Evolutionary conservation across 2,329 filamentous ascomycete genomes (phyloP), one percentile per base, ranked within the genome.

Genomic region (Fusarium udum): DNA sequence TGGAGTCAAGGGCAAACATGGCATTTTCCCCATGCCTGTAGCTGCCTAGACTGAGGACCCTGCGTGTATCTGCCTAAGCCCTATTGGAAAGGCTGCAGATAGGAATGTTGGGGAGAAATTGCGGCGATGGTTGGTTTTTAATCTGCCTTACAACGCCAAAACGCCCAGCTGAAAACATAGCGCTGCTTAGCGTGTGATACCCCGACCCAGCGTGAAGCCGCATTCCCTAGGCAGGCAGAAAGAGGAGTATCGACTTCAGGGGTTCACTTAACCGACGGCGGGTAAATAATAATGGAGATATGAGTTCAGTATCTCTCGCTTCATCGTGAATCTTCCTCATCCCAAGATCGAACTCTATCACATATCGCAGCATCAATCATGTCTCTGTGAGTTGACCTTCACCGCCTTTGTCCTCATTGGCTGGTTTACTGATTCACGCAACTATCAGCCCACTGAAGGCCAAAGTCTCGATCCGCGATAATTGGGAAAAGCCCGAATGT

Each of bases 401-500:
- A n/a, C 7, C 14, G 8, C 5, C 3, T 16, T 6, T 31, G 9
- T 24, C 22, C 16, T 36, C 18, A 28, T 39, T 57, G 16, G 32
- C 16, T 24, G 15, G 7, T 24, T 39, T 32, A n/a, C 61, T 72
- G 43, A 72, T 18, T 13, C 15, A 55, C 16, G 16, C 11, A 12
- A 24, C 3, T 24, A n/a, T 31, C 37, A 87, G 85, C 52, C 84
- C 85, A 0, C 79, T 86, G 58, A 84, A 84, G 72, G 79, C 83
- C 48, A 82, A 82, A 61, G 66, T 85, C 67, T 80, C 79, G 46
- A 79, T 87, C 71, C 84, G 85, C 34, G 84, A 87, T 70, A 72
- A 79, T 58, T 87, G 85, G 85, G 78, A 80, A 36, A 82, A 78
- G 16, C 62, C 77, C 13, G 78, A 81, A 34, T 75, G 79, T 8